Base-by-base conservation (phyloP, 306 rosid genomes). In the Rosa lucieae region DNA sequence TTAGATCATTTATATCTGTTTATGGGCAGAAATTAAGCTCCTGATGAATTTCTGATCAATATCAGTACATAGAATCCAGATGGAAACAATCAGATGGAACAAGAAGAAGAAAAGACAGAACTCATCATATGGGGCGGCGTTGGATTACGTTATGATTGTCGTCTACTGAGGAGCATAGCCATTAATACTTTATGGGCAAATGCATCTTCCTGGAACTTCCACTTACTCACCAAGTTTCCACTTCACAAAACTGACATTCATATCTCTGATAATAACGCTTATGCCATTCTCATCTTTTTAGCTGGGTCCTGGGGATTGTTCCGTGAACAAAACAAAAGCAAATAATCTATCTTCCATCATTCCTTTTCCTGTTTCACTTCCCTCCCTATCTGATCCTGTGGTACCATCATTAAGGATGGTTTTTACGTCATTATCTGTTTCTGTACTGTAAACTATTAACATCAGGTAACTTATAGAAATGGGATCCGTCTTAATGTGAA, bases 101-200 rank as follows among this genome's bases (percentile, higher is more conserved):
- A 53, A 6, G 6, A n/a, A 18, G 42, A 10, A 39, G 37, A 8
- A 10, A 17, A 46, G 8, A 26, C 43, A 12, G 44, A 2, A 18
- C 11, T 63, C 62, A 63, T 14, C 62, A 43, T 8, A 14, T 43
- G 47, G 26, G 65, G 2, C 35, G 20, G 3, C 21, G 40, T 51
- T 23, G 52, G 80, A 81, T 76, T 81, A 81, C 78, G 76, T 70
- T 62, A 17, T 52, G 43, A 23, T 76, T 82, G 81, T 51, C 78
- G 68, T 62, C n/a, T 61, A 0, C 66, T 5, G 53, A 35, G 65
- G 63, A 55, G 51, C 70, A 81, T 9, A 6, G 29, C 51, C 71
- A 74, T 55, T 32, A 51, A 55, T 69, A 18, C 72, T 23, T 59
- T 37, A 69, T 75, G 72, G 72, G 65, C n/a, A 2, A 1, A 23